A percentile compares a stretch with the other conserved stretches of the same genome.
phyloP scores from a whole-genome alignment of 495 filamentous ascomycete genomes.

The Penicillium samsonianum region DNA sequence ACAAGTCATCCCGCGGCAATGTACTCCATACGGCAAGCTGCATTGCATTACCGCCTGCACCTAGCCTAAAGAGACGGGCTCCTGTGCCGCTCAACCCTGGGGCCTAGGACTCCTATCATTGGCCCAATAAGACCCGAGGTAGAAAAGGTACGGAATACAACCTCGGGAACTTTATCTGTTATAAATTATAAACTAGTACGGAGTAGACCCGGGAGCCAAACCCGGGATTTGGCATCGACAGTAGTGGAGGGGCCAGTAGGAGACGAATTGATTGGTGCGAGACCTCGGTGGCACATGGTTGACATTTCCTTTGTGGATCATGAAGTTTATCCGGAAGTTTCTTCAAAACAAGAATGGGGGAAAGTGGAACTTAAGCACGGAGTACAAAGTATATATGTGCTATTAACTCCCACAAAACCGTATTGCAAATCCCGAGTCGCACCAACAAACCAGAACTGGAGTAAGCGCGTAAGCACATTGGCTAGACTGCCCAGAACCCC shows the following conservation, averaged over 20 bases:
- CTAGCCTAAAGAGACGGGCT: constrained; percentile 22
- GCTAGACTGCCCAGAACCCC: constrained; percentile 5
- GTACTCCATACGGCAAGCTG: constrained; percentile 28
- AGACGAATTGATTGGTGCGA: constrained; percentile 7
- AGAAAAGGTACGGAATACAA: neutral
- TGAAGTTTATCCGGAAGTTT: neutral
- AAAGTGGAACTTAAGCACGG: neutral
- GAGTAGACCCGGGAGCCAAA: neutral
- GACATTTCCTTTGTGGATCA: constrained; percentile 7
- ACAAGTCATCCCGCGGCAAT: constrained; percentile 19
- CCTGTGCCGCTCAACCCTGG: constrained; percentile 4
- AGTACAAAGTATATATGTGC: neutral
- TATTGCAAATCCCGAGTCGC: constrained; percentile 2
- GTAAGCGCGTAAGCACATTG: neutral
- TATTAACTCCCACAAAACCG: neutral
- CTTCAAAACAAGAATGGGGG: neutral
- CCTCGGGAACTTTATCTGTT: no score
- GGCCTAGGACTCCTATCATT: neutral
- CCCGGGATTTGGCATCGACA: constrained; percentile 12
- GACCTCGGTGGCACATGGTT: constrained; percentile 25
- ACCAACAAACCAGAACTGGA: neutral
- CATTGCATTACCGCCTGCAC: constrained; percentile 32
- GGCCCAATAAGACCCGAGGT: neutral
- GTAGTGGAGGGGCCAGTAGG: neutral
- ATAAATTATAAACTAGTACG: no score